These are phyloP conservation scores for Helotiales sp. DNA, from an alignment of 2,329 filamentous ascomycete genomes.

Conservation along the genomic window DNA sequence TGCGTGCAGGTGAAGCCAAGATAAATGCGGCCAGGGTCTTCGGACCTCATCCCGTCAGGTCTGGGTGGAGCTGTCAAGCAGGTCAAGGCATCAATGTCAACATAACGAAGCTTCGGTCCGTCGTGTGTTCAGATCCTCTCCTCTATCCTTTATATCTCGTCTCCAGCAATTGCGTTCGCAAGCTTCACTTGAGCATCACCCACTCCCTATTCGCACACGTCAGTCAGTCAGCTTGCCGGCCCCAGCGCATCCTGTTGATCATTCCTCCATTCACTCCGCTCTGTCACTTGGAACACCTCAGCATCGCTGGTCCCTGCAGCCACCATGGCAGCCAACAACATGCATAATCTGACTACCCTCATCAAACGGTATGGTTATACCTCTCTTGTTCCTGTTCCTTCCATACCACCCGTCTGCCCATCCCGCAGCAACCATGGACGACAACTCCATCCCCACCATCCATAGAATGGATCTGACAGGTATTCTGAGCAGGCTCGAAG, in stretches of 20 bases:
- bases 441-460: slow-evolving; percentile 35
- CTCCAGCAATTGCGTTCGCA: slow-evolving; percentile 1
- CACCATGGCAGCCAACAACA: slow-evolving; percentile 76
- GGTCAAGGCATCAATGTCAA: slow-evolving; percentile 6
- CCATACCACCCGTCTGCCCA: slow-evolving; percentile 14
- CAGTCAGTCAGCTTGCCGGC: not conserved
- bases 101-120: not conserved
- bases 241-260: slow-evolving; percentile 24
- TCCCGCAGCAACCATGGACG: slow-evolving; percentile 31
- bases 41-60: slow-evolving; percentile 3
- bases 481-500: slow-evolving; percentile 77
- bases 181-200: not conserved
- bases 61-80: slow-evolving; percentile 4
- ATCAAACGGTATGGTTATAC: slow-evolving; percentile 84
- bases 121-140: not conserved
- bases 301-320: slow-evolving; percentile 31
- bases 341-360: slow-evolving; percentile 95
- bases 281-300: slow-evolving; percentile 34
- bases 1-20: not conserved
- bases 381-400: slow-evolving; percentile 23
- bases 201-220: not conserved
- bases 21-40: not conserved
- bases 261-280: slow-evolving; percentile 30
- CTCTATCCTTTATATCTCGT: not conserved
- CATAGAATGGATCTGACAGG: slow-evolving; percentile 38